Base-by-base conservation (phyloP, 164 flowering plant species). In the Pachysandra terminalis region DNA sequence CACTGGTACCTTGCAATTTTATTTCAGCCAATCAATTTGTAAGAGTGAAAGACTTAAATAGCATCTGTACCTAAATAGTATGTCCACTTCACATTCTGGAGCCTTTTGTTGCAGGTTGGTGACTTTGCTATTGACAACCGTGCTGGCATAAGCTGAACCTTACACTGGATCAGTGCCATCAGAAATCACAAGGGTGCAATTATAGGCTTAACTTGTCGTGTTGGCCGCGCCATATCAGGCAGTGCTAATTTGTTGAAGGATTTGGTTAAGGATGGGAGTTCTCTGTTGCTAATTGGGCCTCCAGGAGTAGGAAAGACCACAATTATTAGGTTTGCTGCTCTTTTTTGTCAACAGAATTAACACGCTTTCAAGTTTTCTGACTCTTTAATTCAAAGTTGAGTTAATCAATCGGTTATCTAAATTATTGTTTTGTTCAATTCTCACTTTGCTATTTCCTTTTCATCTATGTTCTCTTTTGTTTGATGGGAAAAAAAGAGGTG, bases 221-320 rank as follows among this genome's bases (percentile, higher is more conserved):
- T 91, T 73, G 98, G 98, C 62, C 82, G 98, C 17, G 96, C 97
- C 59, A 78, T 94, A 69, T 77, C 95, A 15, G 98, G 96, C 66
- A 91, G 93, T 83, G 98, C 97, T 65, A 79, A 82, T 79, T 77
- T 87, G 74, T 73, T 94, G 79, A 73, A 81, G 70, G 96, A 91
- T 77, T 80, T 94, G 78, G 85, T 94, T 48, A 81, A 83, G 68
- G 88, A 87, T 74, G 96, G 96, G 53, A 83, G 82, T 79, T 94
- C 98, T 57, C 68, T 94, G 75, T 75, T 94, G 81, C 87, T 94
- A 40, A 91, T 94, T 73, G 98, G 97, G 21, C 97, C 97, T 74
- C 98, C 98, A 17, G 97, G 97, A 56, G 98, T 94, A 22, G 98
- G 98, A 61, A 94, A 94, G 81, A 94, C 98, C 23, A 94, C 98